These are phyloP conservation scores for Wallacemonas sp. DNA, from an alignment of 208 protist species.

Conservation along the genomic window DNA sequence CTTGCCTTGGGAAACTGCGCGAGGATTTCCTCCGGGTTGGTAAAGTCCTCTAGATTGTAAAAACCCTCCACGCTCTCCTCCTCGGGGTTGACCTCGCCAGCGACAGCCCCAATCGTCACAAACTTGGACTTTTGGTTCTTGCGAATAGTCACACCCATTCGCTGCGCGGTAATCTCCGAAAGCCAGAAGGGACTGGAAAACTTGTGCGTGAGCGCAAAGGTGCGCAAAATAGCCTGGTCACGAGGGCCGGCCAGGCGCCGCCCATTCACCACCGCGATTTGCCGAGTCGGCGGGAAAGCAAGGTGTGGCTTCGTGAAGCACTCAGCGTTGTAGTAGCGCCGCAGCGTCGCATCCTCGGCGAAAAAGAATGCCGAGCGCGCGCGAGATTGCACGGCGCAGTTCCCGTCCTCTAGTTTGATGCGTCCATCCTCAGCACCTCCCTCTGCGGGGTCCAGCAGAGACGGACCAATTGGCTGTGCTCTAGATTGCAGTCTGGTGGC, in stretches of 20 bases:
- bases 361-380: slow-evolving; percentile 48
- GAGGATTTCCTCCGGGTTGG: slow-evolving; percentile 67
- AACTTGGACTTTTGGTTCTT: slow-evolving; percentile 56
- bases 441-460: slow-evolving; percentile 16
- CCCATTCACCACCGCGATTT: slow-evolving; percentile 84
- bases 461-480: slow-evolving; percentile 37
- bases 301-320: slow-evolving; percentile 79
- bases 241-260: slow-evolving; percentile 67
- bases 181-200: slow-evolving; percentile 90
- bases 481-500: slow-evolving; percentile 16
- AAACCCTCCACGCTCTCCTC: slow-evolving; percentile 71
- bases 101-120: slow-evolving; percentile 65
- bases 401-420: slow-evolving; percentile 9
- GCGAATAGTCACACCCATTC: slow-evolving; percentile 71
- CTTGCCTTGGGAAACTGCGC: slow-evolving; percentile 83
- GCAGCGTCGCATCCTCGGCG: slow-evolving; percentile 82
- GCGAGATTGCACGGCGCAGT: slow-evolving; percentile 3
- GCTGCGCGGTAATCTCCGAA: slow-evolving; percentile 46
- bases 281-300: slow-evolving; percentile 71
- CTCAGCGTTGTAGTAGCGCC: slow-evolving; percentile 84
- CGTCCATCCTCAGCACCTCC: neutral
- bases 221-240: slow-evolving; percentile 75
- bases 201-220: slow-evolving; percentile 80
- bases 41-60: slow-evolving; percentile 88
- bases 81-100: slow-evolving; percentile 44